Percentiles rank a stretch among this genome's conserved stretches.
phyloP scores from a whole-genome alignment of 2,329 filamentous ascomycete genomes.

The Penicillium sp. region DNA sequence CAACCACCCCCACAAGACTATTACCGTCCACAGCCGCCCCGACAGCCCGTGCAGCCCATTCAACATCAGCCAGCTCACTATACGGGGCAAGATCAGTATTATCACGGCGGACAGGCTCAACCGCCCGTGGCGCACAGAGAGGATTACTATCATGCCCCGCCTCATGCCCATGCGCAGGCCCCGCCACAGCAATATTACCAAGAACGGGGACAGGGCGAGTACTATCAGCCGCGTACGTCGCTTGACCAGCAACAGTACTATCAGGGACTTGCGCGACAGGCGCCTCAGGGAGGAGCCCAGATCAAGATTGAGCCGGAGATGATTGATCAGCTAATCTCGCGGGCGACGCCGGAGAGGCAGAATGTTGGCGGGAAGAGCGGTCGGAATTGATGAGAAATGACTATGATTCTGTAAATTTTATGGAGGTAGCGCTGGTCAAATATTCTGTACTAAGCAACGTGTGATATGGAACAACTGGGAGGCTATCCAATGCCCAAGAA shows the following conservation, averaged over 20 bases:
- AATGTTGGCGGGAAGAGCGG: background rate
- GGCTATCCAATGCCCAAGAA: background rate
- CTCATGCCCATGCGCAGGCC: background rate
- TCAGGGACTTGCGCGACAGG: background rate
- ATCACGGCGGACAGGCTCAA: background rate
- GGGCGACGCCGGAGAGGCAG: conserved; percentile 1
- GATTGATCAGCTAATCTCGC: background rate
- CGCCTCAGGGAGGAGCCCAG: background rate
- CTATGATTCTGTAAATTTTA: background rate
- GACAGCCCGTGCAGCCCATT: background rate
- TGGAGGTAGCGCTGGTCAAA: background rate
- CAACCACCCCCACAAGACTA: conserved; percentile 1
- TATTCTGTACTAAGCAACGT: background rate
- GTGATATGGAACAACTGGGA: background rate
- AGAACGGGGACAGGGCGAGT: background rate
- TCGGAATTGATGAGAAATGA: background rate
- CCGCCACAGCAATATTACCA: background rate
- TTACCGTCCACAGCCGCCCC: background rate
- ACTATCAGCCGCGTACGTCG: background rate
- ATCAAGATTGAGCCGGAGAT: conserved; percentile 4
- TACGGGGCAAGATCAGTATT: background rate
- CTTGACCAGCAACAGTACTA: conserved; percentile 1
- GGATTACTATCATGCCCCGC: conserved; percentile 1
- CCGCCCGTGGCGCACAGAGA: background rate
- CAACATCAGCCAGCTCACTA: background rate